Percentiles rank a stretch among this genome's conserved stretches.
phyloP scores from a whole-genome alignment of 1,284 basidiomycete species.

The Boletus albobrunnescens region DNA sequence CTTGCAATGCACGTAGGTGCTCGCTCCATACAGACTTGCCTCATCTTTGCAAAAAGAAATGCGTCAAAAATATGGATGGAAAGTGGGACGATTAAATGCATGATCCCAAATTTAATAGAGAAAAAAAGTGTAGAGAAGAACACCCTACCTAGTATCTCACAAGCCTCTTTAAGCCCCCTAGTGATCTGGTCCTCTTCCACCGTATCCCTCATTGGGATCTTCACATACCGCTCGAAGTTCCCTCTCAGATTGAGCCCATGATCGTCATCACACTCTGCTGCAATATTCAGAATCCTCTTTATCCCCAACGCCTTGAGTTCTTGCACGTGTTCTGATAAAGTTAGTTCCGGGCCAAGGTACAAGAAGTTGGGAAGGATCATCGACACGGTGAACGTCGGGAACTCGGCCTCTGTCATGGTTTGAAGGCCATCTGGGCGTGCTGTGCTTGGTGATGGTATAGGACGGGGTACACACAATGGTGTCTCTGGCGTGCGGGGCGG shows the following conservation, averaged over 20 bases:
- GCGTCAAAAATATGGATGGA: slow-evolving; percentile 3
- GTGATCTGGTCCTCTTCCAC: slow-evolving; percentile 91
- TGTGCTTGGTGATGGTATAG: slow-evolving; percentile 48
- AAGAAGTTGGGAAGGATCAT: slow-evolving; percentile 89
- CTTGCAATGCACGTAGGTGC: slow-evolving; percentile 95
- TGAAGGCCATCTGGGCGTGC: slow-evolving; percentile 52
- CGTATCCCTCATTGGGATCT: slow-evolving; percentile 90
- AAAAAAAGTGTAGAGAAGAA: slow-evolving; percentile 5
- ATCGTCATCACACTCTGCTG: slow-evolving; percentile 85
- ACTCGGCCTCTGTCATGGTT: slow-evolving; percentile 53
- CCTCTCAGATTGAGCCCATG: slow-evolving; percentile 63
- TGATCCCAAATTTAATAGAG: slow-evolving; percentile 3
- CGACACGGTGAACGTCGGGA: slow-evolving; percentile 71
- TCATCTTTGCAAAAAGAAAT: slow-evolving; percentile 58
- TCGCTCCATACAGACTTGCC: slow-evolving; percentile 80
- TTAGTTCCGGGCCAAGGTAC: slow-evolving; percentile 88
- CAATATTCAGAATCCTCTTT: slow-evolving; percentile 86
- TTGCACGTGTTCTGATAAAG: slow-evolving; percentile 66
- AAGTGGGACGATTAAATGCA: slow-evolving; percentile 3
- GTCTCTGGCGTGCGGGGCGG: slow-evolving; percentile 56
- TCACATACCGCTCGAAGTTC: slow-evolving; percentile 77
- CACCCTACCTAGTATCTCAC: slow-evolving; percentile 75
- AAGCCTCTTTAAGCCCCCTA: slow-evolving; percentile 79
- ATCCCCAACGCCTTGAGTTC: slow-evolving; percentile 76
- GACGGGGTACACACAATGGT: slow-evolving; percentile 32